Evolutionary conservation across 2,329 filamentous ascomycete genomes (phyloP).

Genomic region (Verticillium nubilum): DNA sequence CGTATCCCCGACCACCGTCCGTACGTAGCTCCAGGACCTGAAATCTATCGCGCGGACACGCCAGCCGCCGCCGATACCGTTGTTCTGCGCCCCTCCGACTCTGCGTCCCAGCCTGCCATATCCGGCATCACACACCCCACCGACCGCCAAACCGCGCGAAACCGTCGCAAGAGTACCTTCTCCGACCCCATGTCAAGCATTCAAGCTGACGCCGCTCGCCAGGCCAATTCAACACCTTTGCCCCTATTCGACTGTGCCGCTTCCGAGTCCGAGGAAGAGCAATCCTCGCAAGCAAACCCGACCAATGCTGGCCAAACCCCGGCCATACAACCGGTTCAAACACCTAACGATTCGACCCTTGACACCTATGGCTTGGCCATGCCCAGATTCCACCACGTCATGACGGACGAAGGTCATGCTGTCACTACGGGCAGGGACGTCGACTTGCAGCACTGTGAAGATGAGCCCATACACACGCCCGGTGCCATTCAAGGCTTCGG

Average conservation of each 20-base stretch:
- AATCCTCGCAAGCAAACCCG: conserved; percentile 1
- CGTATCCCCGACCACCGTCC: conserved; percentile 24
- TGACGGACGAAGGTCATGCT: conserved; percentile 73
- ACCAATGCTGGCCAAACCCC: neutral
- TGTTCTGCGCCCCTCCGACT: conserved; percentile 2
- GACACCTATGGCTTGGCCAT: conserved; percentile 43
- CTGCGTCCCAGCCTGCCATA: conserved; percentile 2
- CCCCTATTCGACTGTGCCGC: conserved; percentile 14
- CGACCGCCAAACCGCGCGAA: conserved; percentile 12
- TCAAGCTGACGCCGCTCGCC: conserved; percentile 35
- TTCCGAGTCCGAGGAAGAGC: conserved; percentile 21
- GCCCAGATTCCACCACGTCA: conserved; percentile 70
- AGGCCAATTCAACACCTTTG: conserved; percentile 28
- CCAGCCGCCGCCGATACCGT: conserved; percentile 18
- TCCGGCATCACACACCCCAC: conserved; percentile 9
- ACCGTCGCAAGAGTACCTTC: conserved; percentile 26
- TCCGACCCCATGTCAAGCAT: conserved; percentile 37
- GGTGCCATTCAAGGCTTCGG: conserved; percentile 80
- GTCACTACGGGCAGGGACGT: conserved; percentile 76
- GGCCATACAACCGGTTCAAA: neutral
- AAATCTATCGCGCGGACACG: conserved; percentile 21
- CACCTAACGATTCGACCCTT: neutral
- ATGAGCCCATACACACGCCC: conserved; percentile 85
- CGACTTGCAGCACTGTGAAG: conserved; percentile 74
- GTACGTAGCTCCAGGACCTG: conserved; percentile 22